These are phyloP conservation scores for Musa itinerans DNA, from an alignment of 176 grass and related monocot species.

Conservation along the genomic window DNA sequence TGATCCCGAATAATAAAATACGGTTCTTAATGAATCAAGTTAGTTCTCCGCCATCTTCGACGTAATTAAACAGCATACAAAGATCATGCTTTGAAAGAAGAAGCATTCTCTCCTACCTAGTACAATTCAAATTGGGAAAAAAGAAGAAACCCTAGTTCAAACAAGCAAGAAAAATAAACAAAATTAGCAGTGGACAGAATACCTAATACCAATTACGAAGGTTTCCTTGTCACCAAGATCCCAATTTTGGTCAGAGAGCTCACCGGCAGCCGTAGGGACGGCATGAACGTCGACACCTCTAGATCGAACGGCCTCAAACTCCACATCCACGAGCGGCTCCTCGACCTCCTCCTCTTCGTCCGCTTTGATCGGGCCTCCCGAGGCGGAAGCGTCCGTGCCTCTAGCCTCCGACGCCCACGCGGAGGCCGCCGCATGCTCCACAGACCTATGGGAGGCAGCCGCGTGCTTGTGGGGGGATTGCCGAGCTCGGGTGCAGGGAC, in stretches of 20 bases:
- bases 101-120: not conserved
- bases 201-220: not conserved
- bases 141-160: not conserved
- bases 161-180: not conserved
- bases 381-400: slow-evolving; percentile 19
- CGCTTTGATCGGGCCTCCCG: slow-evolving; percentile 34
- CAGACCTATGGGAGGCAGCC: slow-evolving; percentile 9
- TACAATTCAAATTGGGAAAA: not conserved
- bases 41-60: too few relatives aligned
- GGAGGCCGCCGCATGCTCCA: slow-evolving; percentile 14
- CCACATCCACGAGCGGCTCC: slow-evolving; percentile 33
- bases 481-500: slow-evolving; percentile 83
- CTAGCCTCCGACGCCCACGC: slow-evolving; percentile 20
- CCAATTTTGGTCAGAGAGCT: slow-evolving; percentile 19
- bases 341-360: slow-evolving; percentile 24
- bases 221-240: slow-evolving; percentile 26
- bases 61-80: not conserved
- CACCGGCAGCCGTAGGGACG: slow-evolving; percentile 82
- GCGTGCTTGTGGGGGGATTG: slow-evolving; percentile 75
- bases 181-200: not conserved
- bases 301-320: slow-evolving; percentile 84
- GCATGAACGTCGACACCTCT: slow-evolving; percentile 67
- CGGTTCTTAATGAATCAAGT: not conserved
- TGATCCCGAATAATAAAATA: not conserved
- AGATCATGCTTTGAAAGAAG: not conserved